Base-by-base conservation (phyloP, 192 early-diverging fungal species). In the Coemansia guatemalensis region DNA sequence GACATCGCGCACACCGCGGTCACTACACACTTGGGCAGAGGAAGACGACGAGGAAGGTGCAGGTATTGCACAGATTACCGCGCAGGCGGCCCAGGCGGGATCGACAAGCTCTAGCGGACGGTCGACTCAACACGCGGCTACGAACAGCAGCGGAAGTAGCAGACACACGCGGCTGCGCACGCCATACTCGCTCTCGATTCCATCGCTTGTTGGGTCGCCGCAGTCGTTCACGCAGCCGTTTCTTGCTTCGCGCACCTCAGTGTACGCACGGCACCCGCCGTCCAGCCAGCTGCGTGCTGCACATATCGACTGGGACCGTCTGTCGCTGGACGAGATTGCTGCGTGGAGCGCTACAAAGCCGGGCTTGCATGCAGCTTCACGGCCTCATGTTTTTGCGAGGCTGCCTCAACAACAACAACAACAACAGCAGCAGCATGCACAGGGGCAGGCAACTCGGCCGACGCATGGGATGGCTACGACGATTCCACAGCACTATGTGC, bases 231-330 rank as follows among this genome's bases (percentile, higher is more conserved):
- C 71, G 8, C 77, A 79, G 62, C 64, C 77, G 52, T 79, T 79
- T 61, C 65, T 79, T 39, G 71, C 77, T 2, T 79, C 77, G 25
- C 71, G 71, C 47, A 67, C 77, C n/a, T 79, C 77, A 4, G 70
- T 79, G 64, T 74, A 74, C 53, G 77, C 71, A 8, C 55, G 64
- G 27, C 77, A 79, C 26, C 77, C 77, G 33, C 77, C 77, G 21
- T 79, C 77, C 18, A 79, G 77, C 57, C 77, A 79, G 71, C 69
- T 79, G 32, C 77, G 77, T 8, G 77, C 77, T 1, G 77, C 77
- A 18, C 77, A 74, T 48, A 79, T 79, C 18, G 77, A 79, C 57
- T 79, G 77, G 77, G 77, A 79, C 61, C 73, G 71, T 33, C 53
- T 73, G 63, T 79, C 77, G 71, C 56, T 71, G 65, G 77, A 79